These are phyloP conservation scores for Dioszegia hungarica DNA, from an alignment of 768 basidiomycete genomes.

Conservation along the genomic window DNA sequence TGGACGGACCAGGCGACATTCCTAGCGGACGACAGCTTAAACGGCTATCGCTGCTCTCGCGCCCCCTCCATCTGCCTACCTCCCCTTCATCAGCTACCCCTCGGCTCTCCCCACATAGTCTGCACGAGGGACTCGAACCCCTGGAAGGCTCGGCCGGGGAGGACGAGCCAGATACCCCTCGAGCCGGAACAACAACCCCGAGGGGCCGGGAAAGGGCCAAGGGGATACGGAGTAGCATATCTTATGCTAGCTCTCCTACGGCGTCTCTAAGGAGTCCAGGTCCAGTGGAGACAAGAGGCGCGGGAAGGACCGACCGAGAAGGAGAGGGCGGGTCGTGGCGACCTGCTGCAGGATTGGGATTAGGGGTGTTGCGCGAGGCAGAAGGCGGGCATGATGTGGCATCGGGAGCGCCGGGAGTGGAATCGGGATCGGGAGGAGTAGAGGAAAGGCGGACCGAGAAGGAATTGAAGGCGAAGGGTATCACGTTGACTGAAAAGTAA, in stretches of 20 bases:
- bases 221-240: slow-evolving; percentile 24
- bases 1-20: not conserved
- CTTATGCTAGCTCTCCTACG: slow-evolving; percentile 24
- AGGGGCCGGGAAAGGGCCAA: not conserved
- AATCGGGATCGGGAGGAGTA: not conserved
- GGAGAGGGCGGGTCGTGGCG: not conserved
- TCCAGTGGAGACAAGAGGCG: not conserved
- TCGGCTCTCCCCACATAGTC: too few species aligned
- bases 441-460: not conserved
- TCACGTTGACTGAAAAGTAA: slow-evolving; percentile 36
- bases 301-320: not conserved
- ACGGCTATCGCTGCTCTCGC: slow-evolving; percentile 16
- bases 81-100: not conserved
- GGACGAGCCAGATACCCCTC: slow-evolving; percentile 14
- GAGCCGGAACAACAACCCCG: not conserved
- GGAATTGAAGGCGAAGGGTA: not conserved
- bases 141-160: too few species aligned
- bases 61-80: not conserved
- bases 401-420: not conserved
- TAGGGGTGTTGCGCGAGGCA: too few species aligned
- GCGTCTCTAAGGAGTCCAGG: not conserved
- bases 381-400: too few species aligned
- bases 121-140: too few species aligned
- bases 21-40: slow-evolving; percentile 7
- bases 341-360: too few species aligned